Conservation (phyloP, 1,284 basidiomycete species). For the Trametes sp. region DNA sequence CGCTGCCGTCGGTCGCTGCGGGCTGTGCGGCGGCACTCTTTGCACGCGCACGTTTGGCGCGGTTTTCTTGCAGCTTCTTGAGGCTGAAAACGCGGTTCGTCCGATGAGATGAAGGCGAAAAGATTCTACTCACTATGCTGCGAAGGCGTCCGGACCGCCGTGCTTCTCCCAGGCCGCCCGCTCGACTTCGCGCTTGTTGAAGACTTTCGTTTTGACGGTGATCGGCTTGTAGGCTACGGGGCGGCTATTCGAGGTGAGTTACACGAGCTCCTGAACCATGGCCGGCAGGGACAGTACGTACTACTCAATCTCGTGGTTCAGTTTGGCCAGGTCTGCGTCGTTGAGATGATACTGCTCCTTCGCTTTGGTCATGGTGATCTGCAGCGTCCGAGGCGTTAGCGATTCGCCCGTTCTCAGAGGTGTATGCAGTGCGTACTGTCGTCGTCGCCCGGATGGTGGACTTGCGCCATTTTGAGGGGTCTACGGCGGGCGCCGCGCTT, state of each 20-base stretch:
- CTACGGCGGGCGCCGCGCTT: not conserved
- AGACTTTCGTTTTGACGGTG: not conserved
- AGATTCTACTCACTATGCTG: constrained; percentile 8
- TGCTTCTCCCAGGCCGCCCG: constrained; percentile 15
- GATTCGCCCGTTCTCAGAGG: too few species aligned
- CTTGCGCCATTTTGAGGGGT: not conserved
- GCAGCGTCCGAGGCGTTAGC: not conserved
- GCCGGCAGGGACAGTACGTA: not conserved
- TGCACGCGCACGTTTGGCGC: not conserved
- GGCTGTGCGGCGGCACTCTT: not conserved
- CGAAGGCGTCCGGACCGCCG: constrained; percentile 16
- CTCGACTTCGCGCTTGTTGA: constrained; percentile 13
- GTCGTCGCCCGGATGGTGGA: not conserved
- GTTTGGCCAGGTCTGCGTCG: not conserved
- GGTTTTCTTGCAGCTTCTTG: not conserved
- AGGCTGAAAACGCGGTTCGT: not conserved
- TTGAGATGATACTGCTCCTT: not conserved
- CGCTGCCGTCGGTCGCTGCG: too few species aligned
- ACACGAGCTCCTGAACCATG: not conserved
- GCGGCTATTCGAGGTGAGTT: not conserved
- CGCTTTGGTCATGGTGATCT: not conserved
- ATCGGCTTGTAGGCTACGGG: not conserved
- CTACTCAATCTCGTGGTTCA: not conserved
- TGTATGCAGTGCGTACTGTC: not conserved
- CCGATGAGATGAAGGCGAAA: too few species aligned